Evolutionary conservation across 2,329 filamentous ascomycete genomes (phyloP).

Genomic region (Cladophialophora bantiana): DNA sequence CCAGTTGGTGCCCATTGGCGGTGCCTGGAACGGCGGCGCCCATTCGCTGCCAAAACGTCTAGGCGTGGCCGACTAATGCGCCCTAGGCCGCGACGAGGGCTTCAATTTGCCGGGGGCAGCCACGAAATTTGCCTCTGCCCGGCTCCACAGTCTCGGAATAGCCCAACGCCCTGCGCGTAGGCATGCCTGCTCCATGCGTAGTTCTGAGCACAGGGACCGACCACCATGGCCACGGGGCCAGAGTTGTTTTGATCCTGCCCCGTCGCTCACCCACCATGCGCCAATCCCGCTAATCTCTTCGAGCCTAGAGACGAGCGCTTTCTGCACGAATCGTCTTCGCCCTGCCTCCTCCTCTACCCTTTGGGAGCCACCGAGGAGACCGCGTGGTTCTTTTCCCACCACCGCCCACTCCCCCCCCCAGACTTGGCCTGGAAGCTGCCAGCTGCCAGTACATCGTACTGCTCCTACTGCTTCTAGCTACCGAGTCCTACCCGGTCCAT

Average conservation of each 20-base stretch:
- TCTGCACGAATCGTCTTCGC: constrained; percentile 25
- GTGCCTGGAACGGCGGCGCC: background rate
- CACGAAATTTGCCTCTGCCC: constrained; percentile 22
- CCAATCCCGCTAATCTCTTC: constrained; percentile 25
- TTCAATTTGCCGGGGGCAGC: constrained; percentile 24
- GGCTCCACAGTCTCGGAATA: constrained; percentile 5
- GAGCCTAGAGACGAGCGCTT: constrained; percentile 32
- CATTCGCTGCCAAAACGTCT: constrained; percentile 15
- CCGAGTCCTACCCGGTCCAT: background rate
- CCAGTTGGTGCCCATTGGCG: background rate
- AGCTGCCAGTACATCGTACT: background rate
- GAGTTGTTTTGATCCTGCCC: constrained; percentile 18
- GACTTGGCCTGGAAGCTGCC: constrained; percentile 18
- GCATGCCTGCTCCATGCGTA: background rate
- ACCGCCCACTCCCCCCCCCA: constrained; percentile 16
- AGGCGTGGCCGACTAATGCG: constrained; percentile 16
- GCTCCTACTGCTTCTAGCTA: background rate
- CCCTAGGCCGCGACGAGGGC: constrained; percentile 11
- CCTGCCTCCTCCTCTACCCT: constrained; percentile 21
- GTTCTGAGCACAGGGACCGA: constrained; percentile 12
- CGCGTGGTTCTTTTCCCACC: background rate
- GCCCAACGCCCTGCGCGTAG: constrained; percentile 2
- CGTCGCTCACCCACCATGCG: background rate
- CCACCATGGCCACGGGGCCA: background rate
- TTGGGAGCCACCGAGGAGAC: too few relatives aligned